Conservation (phyloP, 2,329 filamentous ascomycete genomes). For the Penicillium expansum region DNA sequence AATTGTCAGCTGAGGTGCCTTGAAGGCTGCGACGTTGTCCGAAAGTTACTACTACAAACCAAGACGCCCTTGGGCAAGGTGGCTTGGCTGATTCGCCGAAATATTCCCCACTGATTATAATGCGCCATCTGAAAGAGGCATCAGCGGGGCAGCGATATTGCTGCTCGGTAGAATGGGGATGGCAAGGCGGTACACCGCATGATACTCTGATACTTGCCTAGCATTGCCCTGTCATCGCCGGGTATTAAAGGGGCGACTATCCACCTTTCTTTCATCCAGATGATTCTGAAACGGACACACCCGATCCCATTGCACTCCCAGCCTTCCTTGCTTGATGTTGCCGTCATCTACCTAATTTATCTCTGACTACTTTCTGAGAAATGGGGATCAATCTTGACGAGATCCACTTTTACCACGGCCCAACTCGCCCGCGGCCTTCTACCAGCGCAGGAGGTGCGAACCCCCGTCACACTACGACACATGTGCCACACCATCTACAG, state of each 20-base stretch:
- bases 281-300: background rate
- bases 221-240: background rate
- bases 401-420: constrained; percentile 13
- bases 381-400: constrained; percentile 12
- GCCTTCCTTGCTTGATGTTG: background rate
- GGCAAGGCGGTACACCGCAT: constrained; percentile 1
- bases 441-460: background rate
- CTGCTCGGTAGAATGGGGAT: background rate
- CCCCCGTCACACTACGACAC: background rate
- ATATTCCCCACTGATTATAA: background rate
- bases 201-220: background rate
- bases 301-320: background rate
- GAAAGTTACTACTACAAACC: background rate
- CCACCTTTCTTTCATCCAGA: background rate
- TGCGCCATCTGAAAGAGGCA: background rate
- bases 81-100: background rate
- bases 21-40: background rate
- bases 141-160: background rate
- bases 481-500: constrained; percentile 1
- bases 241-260: background rate
- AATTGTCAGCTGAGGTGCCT: constrained; percentile 1
- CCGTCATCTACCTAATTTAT: background rate
- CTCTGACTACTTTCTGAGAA: background rate
- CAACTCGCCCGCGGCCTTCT: constrained; percentile 4
- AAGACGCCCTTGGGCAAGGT: constrained; percentile 1